Percentiles rank a stretch among this genome's conserved stretches.
phyloP scores from a whole-genome alignment of 208 protist genomes.

The Strigomonas culicis region DNA sequence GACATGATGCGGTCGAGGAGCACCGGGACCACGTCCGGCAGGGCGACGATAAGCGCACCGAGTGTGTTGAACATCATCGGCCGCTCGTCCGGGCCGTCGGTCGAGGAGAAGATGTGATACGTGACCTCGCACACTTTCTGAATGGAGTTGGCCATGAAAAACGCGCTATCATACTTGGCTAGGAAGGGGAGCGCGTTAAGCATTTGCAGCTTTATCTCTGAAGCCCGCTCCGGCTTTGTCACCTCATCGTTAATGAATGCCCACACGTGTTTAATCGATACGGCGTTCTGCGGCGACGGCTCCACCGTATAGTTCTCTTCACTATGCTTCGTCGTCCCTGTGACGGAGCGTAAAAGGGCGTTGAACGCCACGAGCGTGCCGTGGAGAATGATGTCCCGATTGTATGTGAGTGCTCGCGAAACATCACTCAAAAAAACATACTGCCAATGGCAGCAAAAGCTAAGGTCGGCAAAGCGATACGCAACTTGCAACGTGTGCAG shows the following conservation, averaged over 20 bases:
- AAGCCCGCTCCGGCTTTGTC: slow-evolving; percentile 14
- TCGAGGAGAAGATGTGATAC: slow-evolving; percentile 38
- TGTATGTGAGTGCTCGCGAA: slow-evolving; percentile 34
- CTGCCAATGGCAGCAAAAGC: slow-evolving; percentile 53
- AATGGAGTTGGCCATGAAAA: slow-evolving; percentile 55
- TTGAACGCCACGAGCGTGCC: slow-evolving; percentile 70
- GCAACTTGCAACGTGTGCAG: slow-evolving; percentile 51
- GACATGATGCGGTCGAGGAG: slow-evolving; percentile 75
- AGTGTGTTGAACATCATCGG: slow-evolving; percentile 61
- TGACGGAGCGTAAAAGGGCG: slow-evolving; percentile 61
- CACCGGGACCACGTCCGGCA: slow-evolving; percentile 60
- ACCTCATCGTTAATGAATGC: slow-evolving; percentile 49
- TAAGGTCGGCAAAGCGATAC: slow-evolving; percentile 53
- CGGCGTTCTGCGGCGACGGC: slow-evolving; percentile 33
- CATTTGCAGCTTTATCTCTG: slow-evolving; percentile 44
- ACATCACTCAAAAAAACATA: slow-evolving; percentile 57
- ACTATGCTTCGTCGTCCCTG: slow-evolving; percentile 2
- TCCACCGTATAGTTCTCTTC: slow-evolving; percentile 31
- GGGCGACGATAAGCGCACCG: slow-evolving; percentile 44
- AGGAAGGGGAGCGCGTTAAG: slow-evolving; percentile 63
- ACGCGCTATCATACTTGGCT: slow-evolving; percentile 62
- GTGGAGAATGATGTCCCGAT: slow-evolving; percentile 34
- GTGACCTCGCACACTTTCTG: slow-evolving; percentile 39
- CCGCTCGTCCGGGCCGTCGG: slow-evolving; percentile 46
- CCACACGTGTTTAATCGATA: slow-evolving; percentile 54